Base-by-base conservation (phyloP, 352 stramenopile species). In the Globisporangium camurandrum region DNA sequence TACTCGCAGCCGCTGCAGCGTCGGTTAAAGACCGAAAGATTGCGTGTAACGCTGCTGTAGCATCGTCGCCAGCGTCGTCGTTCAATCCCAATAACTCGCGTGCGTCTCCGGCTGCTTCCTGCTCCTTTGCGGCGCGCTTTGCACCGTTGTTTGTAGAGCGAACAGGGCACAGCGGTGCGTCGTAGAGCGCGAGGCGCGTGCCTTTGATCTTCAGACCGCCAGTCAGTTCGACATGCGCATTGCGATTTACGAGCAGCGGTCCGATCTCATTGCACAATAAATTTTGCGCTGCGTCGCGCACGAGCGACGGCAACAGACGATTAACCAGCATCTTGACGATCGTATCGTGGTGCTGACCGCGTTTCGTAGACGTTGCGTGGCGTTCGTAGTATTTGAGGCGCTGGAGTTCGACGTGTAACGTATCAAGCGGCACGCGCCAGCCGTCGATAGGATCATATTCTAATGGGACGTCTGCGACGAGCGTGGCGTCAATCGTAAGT, bases 301-400 rank as follows among this genome's bases (percentile, higher is more conserved):
- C 78, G 10, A 90, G 61, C 2, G 63, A 71, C 12, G 78, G 78
- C 16, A 90, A 45, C 55, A 90, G 58, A 0, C 74, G 66, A 40
- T 90, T 90, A 39, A 90, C 84, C 19, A 90, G 86, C 50, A 86
- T 66, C 59, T 86, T 87, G 61, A 90, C 83, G 17, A 90, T 71
- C 11, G 66, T 86, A 56, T 90, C 78, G 54, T 90, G 73, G 24
- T 86, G 74, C 11, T 72, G 77, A 4, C 67, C 68, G 4, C 60
- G 67, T 36, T 86, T 81, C 19, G 66, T 70, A 24, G 69, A 86
- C 37, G 69, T 82, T 30, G 60, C 50, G 41, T 72, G 62, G 0
- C 78, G 67, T 47, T 90, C 78, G 43, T 88, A 90, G 59, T 90
- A 90, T 26, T 69, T 58, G 11, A 90, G 66, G 36, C 75, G 86